Conservation (phyloP, 306 rosid species). For the Cicer bijugum region DNA sequence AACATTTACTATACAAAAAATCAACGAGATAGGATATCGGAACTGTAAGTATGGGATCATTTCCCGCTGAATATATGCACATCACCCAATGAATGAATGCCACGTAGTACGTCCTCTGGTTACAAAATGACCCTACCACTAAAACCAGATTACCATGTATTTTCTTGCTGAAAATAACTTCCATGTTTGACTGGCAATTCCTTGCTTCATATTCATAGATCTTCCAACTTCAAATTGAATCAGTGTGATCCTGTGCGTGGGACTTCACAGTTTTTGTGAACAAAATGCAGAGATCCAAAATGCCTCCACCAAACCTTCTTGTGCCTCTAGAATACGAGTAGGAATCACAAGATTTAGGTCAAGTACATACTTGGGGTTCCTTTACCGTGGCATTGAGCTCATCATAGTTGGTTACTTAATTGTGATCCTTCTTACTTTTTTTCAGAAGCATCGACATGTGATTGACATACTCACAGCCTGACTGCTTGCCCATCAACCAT, state of each 20-base stretch:
- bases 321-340: background rate
- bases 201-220: constrained; percentile 40
- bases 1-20: constrained; percentile 43
- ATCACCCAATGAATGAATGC: constrained; percentile 27
- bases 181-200: constrained; percentile 28
- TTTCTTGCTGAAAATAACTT: constrained; percentile 32
- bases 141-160: constrained; percentile 3
- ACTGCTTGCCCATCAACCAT: constrained; percentile 72
- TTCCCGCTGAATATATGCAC: constrained; percentile 31
- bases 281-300: constrained; percentile 38
- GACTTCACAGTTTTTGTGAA: constrained; percentile 24
- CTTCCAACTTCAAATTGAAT: constrained; percentile 37
- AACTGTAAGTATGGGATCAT: constrained; percentile 26
- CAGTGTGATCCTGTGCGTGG: background rate
- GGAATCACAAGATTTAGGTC: background rate
- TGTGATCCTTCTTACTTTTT: constrained; percentile 81
- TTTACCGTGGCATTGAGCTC: constrained; percentile 32
- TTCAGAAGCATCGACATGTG: constrained; percentile 79
- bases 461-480: constrained; percentile 59
- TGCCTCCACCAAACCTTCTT: constrained; percentile 26
- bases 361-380: constrained; percentile 20
- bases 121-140: constrained; percentile 26
- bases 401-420: constrained; percentile 39
- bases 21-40: constrained; percentile 5
- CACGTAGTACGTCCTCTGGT: constrained; percentile 28